These are phyloP conservation scores for Vitis labrusca DNA, from an alignment of 164 flowering plant genomes.

Conservation along the genomic window DNA sequence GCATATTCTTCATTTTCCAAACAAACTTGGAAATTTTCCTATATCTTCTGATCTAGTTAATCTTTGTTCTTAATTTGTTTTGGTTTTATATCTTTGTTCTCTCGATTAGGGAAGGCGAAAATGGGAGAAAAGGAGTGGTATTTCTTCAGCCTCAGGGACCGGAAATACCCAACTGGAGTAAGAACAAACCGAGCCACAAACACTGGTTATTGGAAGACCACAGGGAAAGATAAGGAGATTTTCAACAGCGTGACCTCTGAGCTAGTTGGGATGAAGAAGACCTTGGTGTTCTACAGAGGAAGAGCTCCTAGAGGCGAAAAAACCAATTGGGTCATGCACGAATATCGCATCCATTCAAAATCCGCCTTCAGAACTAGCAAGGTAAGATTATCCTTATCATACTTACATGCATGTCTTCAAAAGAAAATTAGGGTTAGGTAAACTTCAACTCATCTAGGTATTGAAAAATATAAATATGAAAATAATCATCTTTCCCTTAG, in stretches of 20 bases:
- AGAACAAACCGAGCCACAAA: conserved; percentile 90
- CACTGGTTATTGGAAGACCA: conserved; percentile 94
- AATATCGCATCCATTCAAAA: conserved; percentile 75
- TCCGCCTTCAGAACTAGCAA: conserved; percentile 58
- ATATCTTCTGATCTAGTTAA: no score
- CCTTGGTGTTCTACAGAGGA: conserved; percentile 89
- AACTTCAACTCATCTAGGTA: no score
- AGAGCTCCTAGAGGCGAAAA: conserved; percentile 98
- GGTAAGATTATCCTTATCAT: conserved; percentile 31
- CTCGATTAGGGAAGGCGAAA: conserved; percentile 71
- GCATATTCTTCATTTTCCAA: no score
- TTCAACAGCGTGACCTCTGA: conserved; percentile 63
- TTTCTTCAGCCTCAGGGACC: conserved; percentile 86
- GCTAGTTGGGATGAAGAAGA: conserved; percentile 93
- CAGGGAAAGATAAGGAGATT: conserved; percentile 95
- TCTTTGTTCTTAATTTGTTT: no score
- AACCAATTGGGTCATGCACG: conserved; percentile 97
- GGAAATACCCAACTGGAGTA: conserved; percentile 94
- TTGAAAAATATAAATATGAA: no score
- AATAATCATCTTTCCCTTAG: no score
- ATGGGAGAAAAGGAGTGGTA: conserved; percentile 99
- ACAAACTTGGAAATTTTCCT: no score
- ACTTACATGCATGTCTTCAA: neutral
- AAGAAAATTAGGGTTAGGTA: no score
- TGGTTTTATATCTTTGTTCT: neutral